Percentiles rank a stretch among this genome's conserved stretches.
Evolutionary conservation across 495 filamentous ascomycete species (phyloP).

Genomic region (Talaromyces liani): DNA sequence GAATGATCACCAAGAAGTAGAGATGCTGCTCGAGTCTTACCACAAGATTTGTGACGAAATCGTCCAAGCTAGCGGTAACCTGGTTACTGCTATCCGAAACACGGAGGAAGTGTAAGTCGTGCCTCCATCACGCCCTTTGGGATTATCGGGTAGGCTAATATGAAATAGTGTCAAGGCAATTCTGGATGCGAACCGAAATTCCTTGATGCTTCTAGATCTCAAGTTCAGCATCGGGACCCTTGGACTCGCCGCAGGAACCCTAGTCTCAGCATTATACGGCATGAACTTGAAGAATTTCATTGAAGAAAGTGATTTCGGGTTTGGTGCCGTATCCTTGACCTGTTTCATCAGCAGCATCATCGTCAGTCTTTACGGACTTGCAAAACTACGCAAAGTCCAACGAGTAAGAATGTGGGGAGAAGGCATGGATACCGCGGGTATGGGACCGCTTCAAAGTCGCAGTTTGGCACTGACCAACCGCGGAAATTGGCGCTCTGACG

Average conservation of each 20-base stretch:
- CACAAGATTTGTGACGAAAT: conserved; percentile 98
- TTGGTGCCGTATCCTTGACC: conserved; percentile 60
- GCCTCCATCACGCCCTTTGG: too few relatives aligned
- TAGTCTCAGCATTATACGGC: conserved; percentile 93
- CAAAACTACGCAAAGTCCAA: conserved; percentile 78
- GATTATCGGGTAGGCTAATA: too few relatives aligned
- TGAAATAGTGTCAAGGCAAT: conserved; percentile 79
- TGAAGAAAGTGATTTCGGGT: conserved; percentile 90
- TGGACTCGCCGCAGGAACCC: conserved; percentile 83
- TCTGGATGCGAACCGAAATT: conserved; percentile 94
- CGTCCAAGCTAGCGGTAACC: conserved; percentile 84
- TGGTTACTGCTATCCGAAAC: conserved; percentile 93
- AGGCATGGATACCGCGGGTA: conserved; percentile 20
- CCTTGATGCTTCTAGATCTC: conserved; percentile 93
- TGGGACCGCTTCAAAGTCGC: conserved; percentile 20
- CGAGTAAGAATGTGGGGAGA: conserved; percentile 80
- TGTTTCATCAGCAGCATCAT: conserved; percentile 66
- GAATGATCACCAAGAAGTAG: conserved; percentile 91
- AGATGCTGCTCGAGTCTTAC: conserved; percentile 94
- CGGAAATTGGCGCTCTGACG: conserved; percentile 39
- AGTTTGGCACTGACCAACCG: conserved; percentile 22
- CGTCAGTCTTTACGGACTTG: conserved; percentile 73
- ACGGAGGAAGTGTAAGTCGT: conserved; percentile 99
- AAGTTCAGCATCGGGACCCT: conserved; percentile 95
- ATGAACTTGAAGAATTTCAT: conserved; percentile 99